Percentiles rank a stretch among this genome's conserved stretches.
Conservation (phyloP, 2,329 filamentous ascomycete species). For the Simplicillium aogashimaense region DNA sequence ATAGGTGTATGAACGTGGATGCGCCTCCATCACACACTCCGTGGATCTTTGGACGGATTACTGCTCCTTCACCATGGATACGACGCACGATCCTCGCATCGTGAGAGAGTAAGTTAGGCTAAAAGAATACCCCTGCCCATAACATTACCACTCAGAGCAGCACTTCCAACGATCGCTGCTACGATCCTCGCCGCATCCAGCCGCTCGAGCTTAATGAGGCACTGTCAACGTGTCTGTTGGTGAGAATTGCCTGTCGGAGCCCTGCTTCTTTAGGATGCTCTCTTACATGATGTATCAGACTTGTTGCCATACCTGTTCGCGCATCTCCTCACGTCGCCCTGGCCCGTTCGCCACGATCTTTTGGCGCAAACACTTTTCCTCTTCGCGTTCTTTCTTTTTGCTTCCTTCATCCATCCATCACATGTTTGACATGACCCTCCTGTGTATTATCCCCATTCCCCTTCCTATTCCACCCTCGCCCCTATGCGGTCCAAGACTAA, state of each 20-base stretch:
- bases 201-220: conserved; percentile 24
- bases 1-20: conserved; percentile 88
- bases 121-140: conserved; percentile 52
- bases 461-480: conserved; percentile 1
- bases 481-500: conserved; percentile 15
- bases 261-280: conserved; percentile 46
- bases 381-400: conserved; percentile 28
- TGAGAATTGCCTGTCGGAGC: conserved; percentile 61
- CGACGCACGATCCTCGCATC: conserved; percentile 84
- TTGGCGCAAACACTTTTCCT: conserved; percentile 35
- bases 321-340: conserved; percentile 28
- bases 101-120: conserved; percentile 97
- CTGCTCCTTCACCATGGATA: conserved; percentile 96
- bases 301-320: conserved; percentile 28
- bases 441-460: conserved; percentile 15
- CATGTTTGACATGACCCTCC: conserved; percentile 6
- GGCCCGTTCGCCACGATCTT: conserved; percentile 19
- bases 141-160: conserved; percentile 41
- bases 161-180: conserved; percentile 24
- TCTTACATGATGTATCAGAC: conserved; percentile 44
- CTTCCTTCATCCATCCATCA: conserved; percentile 3
- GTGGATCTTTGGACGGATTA: conserved; percentile 97
- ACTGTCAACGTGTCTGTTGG: conserved; percentile 38
- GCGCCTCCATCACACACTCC: conserved; percentile 85
- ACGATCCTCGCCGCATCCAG: conserved; percentile 17